These are phyloP conservation scores for Henckelia pumila DNA, from an alignment of 257 asterid genomes.

Conservation along the genomic window DNA sequence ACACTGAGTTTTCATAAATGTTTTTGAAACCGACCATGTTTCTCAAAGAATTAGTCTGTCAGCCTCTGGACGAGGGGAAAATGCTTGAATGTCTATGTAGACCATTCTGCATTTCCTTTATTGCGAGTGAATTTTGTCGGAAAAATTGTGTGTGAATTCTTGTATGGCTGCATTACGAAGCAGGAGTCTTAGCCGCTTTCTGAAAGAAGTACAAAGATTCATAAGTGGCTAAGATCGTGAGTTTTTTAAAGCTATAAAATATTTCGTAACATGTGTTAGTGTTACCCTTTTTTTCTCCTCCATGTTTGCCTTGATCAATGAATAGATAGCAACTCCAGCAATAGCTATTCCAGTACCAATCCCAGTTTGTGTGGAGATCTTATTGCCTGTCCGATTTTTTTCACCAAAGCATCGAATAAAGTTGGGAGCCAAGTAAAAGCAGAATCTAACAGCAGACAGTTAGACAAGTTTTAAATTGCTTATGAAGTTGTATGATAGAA, in stretches of 20 bases:
- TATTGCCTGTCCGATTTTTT: constrained; percentile 41
- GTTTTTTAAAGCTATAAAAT: not conserved
- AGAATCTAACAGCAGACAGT: not conserved
- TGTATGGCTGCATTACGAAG: constrained; percentile 26
- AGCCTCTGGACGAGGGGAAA: not conserved
- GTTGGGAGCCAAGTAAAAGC: not conserved
- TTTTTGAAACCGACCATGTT: not conserved
- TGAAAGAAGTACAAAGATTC: constrained; percentile 26
- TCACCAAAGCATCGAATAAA: not conserved
- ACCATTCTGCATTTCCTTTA: constrained; percentile 21
- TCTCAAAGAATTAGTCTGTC: not conserved
- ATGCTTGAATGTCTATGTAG: constrained; percentile 9
- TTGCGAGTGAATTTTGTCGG: constrained; percentile 11
- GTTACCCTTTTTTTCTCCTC: constrained; percentile 50
- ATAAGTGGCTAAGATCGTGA: not conserved
- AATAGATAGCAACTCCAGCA: constrained; percentile 62
- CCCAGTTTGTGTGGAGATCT: constrained; percentile 61
- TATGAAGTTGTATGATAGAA: not conserved
- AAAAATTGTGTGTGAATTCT: constrained; percentile 19
- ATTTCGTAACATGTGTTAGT: constrained; percentile 19
- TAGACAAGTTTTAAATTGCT: not conserved
- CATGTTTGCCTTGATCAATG: constrained; percentile 58
- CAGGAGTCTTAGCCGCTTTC: constrained; percentile 38
- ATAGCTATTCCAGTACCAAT: constrained; percentile 63
- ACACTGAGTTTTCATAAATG: not conserved